Conservation (phyloP, 116 monocot species). For the Posidonia oceanica region DNA sequence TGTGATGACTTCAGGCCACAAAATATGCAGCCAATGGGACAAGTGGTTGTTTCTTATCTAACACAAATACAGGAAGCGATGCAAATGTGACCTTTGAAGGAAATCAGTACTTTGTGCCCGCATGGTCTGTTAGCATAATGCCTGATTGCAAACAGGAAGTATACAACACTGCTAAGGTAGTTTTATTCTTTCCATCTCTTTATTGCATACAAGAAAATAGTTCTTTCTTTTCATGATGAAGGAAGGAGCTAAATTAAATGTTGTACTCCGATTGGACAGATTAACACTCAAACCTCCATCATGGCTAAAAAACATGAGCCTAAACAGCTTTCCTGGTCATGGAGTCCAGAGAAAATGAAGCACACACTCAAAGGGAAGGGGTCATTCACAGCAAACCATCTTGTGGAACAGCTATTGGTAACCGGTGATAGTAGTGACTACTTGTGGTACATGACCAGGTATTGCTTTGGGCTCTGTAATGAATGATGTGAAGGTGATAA, state of each 20-base stretch:
- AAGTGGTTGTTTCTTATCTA: constrained; percentile 34
- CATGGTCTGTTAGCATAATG: constrained; percentile 44
- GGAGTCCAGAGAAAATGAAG: constrained; percentile 35
- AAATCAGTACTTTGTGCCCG: constrained; percentile 21
- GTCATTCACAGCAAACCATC: constrained; percentile 10
- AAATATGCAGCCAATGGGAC: constrained; percentile 22
- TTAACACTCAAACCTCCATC: constrained; percentile 29
- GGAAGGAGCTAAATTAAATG: too few relatives aligned
- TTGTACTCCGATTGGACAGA: neutral
- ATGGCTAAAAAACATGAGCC: constrained; percentile 28
- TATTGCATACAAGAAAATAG: neutral
- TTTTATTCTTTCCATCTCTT: neutral
- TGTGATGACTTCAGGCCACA: constrained; percentile 18
- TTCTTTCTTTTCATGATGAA: neutral
- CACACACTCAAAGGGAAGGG: constrained; percentile 2
- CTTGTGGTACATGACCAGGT: constrained; percentile 79
- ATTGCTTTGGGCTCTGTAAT: neutral
- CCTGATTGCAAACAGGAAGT: constrained; percentile 47
- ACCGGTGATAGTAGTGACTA: constrained; percentile 59
- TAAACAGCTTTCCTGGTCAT: constrained; percentile 33
- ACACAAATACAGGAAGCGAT: constrained; percentile 24
- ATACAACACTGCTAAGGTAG: constrained; percentile 64
- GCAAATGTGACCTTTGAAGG: constrained; percentile 24
- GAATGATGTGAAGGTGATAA: too few relatives aligned
- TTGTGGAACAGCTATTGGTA: constrained; percentile 39